These are phyloP conservation scores for Aspergillus hancockii DNA, from an alignment of 495 filamentous ascomycete species.

Conservation along the genomic window DNA sequence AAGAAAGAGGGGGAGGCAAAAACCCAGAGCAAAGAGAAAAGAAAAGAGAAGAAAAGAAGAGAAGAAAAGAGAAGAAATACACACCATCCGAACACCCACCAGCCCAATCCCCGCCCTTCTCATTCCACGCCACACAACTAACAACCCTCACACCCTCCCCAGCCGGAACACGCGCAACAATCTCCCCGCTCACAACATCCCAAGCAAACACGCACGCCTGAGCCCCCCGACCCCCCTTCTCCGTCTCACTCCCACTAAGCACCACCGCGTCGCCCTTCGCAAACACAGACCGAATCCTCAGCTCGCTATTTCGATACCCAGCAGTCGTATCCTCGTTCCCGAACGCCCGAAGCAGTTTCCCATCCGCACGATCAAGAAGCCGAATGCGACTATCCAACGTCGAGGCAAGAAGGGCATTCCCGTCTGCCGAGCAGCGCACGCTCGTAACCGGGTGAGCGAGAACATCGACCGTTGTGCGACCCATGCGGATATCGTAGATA, in stretches of 20 bases:
- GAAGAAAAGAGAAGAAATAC: slow-evolving; percentile 13
- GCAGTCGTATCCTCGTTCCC: slow-evolving; percentile 1
- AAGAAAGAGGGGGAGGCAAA: background rate
- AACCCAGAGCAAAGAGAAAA: background rate
- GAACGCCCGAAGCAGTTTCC: slow-evolving; percentile 73
- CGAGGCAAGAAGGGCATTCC: slow-evolving; percentile 71
- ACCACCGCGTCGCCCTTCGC: slow-evolving; percentile 75
- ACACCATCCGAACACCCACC: slow-evolving; percentile 63
- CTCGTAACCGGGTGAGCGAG: slow-evolving; percentile 60
- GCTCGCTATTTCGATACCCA: slow-evolving; percentile 64
- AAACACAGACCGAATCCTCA: slow-evolving; percentile 70
- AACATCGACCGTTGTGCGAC: slow-evolving; percentile 71
- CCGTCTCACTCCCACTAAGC: slow-evolving; percentile 76
- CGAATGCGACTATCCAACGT: slow-evolving; percentile 75
- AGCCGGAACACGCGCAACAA: slow-evolving; percentile 60
- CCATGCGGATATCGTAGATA: slow-evolving; percentile 86
- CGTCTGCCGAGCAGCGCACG: slow-evolving; percentile 66
- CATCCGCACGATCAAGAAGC: slow-evolving; percentile 77
- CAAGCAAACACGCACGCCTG: slow-evolving; percentile 71
- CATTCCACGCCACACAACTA: slow-evolving; percentile 73
- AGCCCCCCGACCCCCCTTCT: slow-evolving; percentile 29
- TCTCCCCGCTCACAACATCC: slow-evolving; percentile 79
- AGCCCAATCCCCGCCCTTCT: slow-evolving; percentile 64
- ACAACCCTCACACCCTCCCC: slow-evolving; percentile 58
- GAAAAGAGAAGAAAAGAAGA: background rate